Conservation (phyloP, 73 alveolate species). For the Tetrahymena thermophila region DNA sequence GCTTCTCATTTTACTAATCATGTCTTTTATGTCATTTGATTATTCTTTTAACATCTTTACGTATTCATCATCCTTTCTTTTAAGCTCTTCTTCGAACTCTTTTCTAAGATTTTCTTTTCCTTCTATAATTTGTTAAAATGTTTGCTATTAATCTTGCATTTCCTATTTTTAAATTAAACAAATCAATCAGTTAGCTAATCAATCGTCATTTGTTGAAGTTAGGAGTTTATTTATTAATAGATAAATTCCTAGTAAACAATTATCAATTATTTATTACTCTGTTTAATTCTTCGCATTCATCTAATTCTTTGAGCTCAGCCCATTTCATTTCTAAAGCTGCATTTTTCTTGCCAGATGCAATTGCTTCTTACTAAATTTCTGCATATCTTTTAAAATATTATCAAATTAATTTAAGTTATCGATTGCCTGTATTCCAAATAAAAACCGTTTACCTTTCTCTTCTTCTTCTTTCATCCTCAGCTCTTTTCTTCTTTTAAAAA, state of each 20-base stretch:
- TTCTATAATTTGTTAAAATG: slow-evolving; percentile 60
- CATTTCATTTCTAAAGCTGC: slow-evolving; percentile 63
- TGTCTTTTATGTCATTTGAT: slow-evolving; percentile 65
- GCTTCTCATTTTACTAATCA: slow-evolving; percentile 63
- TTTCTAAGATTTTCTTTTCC: slow-evolving; percentile 59
- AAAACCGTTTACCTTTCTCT: not conserved
- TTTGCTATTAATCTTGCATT: slow-evolving; percentile 62
- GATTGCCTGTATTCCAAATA: too few relatives aligned
- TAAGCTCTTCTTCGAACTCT: slow-evolving; percentile 60
- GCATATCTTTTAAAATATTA: not conserved
- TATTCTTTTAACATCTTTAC: slow-evolving; percentile 67
- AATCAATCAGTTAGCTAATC: not conserved
- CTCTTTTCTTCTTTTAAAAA: slow-evolving; percentile 22
- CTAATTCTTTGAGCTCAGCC: slow-evolving; percentile 75
- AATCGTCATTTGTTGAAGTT: too few relatives aligned
- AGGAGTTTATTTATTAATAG: too few relatives aligned
- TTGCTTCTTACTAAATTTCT: slow-evolving; percentile 64
- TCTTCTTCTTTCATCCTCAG: slow-evolving; percentile 31
- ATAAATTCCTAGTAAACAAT: not conserved
- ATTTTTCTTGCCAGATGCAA: slow-evolving; percentile 63
- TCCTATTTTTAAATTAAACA: not conserved
- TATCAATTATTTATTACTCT: not conserved
- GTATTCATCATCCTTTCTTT: slow-evolving; percentile 76
- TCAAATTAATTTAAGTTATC: not conserved
- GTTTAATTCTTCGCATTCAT: slow-evolving; percentile 84